Conservation (phyloP, 2,329 filamentous ascomycete genomes). For the Trichoderma aggressivum region DNA sequence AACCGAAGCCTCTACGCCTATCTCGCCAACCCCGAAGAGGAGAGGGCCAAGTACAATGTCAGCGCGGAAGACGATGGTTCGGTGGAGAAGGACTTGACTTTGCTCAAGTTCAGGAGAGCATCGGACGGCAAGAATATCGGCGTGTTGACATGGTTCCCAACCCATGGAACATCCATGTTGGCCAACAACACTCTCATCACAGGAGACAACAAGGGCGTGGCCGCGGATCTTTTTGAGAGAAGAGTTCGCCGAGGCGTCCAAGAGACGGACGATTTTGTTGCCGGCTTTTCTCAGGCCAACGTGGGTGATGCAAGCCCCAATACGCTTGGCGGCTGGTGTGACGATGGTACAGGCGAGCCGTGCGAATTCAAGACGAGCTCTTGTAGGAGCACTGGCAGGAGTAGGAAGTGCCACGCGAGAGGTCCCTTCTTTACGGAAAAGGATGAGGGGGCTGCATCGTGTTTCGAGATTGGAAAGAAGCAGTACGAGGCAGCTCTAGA, state of each 20-base stretch:
- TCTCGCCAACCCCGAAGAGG: slow-evolving; percentile 71
- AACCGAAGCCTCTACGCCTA: slow-evolving; percentile 85
- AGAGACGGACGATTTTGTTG: slow-evolving; percentile 68
- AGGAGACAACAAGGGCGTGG: slow-evolving; percentile 91
- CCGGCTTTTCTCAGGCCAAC: slow-evolving; percentile 87
- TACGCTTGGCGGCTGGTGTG: slow-evolving; percentile 77
- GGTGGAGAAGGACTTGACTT: slow-evolving; percentile 72
- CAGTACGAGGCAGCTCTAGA: slow-evolving; percentile 58
- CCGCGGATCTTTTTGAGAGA: slow-evolving; percentile 78
- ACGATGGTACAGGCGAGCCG: slow-evolving; percentile 68
- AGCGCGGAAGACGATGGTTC: slow-evolving; percentile 38
- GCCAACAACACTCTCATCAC: slow-evolving; percentile 86
- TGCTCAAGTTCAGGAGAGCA: slow-evolving; percentile 69
- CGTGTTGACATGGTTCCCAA: slow-evolving; percentile 85
- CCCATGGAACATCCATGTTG: slow-evolving; percentile 85
- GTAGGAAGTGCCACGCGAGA: slow-evolving; percentile 65
- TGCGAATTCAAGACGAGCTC: slow-evolving; percentile 77
- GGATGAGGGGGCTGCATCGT: slow-evolving; percentile 71
- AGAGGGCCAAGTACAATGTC: slow-evolving; percentile 62
- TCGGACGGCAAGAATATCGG: slow-evolving; percentile 72
- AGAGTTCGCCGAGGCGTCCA: slow-evolving; percentile 54
- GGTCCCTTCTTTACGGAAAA: slow-evolving; percentile 64
- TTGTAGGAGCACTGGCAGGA: slow-evolving; percentile 61
- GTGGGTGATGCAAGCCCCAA: slow-evolving; percentile 90
- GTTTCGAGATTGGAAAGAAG: slow-evolving; percentile 67